Percentiles rank a stretch among this genome's conserved stretches.
Evolutionary conservation across 202 grass and related monocot genomes (phyloP).

Genomic region (Setaria viridis): DNA sequence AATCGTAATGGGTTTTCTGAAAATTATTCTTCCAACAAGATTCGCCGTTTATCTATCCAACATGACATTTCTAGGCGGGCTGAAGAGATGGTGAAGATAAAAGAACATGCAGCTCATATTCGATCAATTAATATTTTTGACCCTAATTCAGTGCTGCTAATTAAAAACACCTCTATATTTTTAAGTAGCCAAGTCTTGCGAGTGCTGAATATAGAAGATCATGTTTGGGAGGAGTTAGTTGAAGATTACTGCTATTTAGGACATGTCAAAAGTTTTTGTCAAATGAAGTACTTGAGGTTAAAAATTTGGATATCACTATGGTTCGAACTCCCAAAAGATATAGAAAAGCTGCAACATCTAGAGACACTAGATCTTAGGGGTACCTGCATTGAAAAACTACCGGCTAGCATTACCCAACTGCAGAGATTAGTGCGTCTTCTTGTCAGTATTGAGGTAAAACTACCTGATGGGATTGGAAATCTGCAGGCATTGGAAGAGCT

Average conservation of each 20-base stretch:
- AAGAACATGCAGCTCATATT: not conserved
- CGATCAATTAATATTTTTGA: not conserved
- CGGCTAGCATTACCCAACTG: constrained; percentile 1
- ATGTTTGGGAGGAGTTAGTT: too few species aligned
- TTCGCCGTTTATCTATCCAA: not conserved
- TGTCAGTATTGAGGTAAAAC: not conserved
- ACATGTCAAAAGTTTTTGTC: not conserved
- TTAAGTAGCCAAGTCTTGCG: not conserved
- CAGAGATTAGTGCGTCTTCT: constrained; percentile 13
- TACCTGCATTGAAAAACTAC: not conserved
- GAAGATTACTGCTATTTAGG: not conserved
- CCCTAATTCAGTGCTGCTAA: not conserved
- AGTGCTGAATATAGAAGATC: not conserved
- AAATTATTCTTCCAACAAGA: not conserved
- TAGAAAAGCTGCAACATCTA: constrained; percentile 5
- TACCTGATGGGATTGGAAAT: constrained; percentile 9
- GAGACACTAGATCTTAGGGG: not conserved
- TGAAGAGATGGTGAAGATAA: not conserved
- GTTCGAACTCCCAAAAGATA: not conserved
- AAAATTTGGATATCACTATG: too few species aligned
- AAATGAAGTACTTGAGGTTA: constrained; percentile 26
- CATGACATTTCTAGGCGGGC: not conserved
- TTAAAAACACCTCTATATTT: not conserved
- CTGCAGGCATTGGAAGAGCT: constrained; percentile 12
- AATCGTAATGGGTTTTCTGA: not conserved